Base-by-base conservation (phyloP, 2,329 filamentous ascomycete genomes). In the Cladorrhinum sp. region DNA sequence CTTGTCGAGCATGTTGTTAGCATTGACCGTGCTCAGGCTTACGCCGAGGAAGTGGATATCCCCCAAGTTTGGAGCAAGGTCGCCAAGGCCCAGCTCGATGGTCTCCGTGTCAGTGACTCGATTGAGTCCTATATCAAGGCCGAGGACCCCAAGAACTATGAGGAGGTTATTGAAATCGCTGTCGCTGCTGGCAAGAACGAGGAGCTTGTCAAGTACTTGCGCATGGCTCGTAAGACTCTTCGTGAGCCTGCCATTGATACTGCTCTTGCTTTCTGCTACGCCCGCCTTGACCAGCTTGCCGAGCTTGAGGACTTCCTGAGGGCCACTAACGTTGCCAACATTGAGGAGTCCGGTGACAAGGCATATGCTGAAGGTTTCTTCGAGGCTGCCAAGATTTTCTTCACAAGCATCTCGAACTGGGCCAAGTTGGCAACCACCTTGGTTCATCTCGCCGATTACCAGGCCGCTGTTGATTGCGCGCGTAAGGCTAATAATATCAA, bases 401-500 rank as follows among this genome's bases (percentile, higher is more conserved):
- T 88, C 80, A 92, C 87, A 59, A 98, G 91, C 79, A 96, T 99
- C 74, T 99, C 95, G 58, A 99, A 99, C 84, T 99, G 95, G 95
- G 93, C 93, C 59, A 99, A 99, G 82, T 87, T 99, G 70, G 93
- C 95, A 13, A 98, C 95, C 10, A 99, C 95, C 10, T 85, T 98
- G 62, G 95, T 99, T n/a, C 92, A 98, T 75, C 86, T 99, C 6
- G 90, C 88, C 66, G 95, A 99, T 69, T 98, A 99, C 80, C 96
- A 99, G 77, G 92, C 92, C 68, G 95, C 95, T 50, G 95, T 99
- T 48, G 95, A 99, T 75, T 97, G 92, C 71, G 95, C 96, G 24
- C 91, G 95, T 74, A 98, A 99, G 80, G 95, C 95, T 70, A 99
- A 98, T 82, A 98, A 92, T 77, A 93, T 97, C 77, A 97, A 96